Evolutionary conservation across 2,329 filamentous ascomycete genomes (phyloP).

Genomic region (Fusarium circinatum): DNA sequence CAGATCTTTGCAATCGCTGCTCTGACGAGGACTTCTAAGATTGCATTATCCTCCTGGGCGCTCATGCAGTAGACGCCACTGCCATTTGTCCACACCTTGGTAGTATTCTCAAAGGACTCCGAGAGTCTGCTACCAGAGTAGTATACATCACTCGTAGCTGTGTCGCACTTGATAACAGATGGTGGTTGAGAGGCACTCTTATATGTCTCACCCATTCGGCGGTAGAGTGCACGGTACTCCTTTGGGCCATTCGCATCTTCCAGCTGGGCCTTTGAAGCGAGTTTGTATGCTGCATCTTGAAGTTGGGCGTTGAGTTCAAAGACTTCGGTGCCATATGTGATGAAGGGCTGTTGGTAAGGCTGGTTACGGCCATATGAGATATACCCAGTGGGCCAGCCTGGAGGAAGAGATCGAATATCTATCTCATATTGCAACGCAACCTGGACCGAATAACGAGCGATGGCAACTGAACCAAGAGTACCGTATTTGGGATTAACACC

Average conservation of each 20-base stretch:
- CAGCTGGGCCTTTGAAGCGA: constrained; percentile 63
- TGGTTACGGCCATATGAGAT: constrained; percentile 68
- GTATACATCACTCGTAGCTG: constrained; percentile 77
- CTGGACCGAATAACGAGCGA: constrained; percentile 76
- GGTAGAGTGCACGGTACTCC: constrained; percentile 66
- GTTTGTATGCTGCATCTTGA: constrained; percentile 60
- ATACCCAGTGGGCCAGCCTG: constrained; percentile 74
- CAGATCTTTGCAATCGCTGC: constrained; percentile 65
- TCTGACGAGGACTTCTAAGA: constrained; percentile 72
- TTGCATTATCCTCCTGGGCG: constrained; percentile 78
- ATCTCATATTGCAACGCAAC: constrained; percentile 82
- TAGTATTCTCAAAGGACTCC: constrained; percentile 73
- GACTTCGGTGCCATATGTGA: constrained; percentile 75
- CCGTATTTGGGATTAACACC: constrained; percentile 76
- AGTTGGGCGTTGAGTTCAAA: constrained; percentile 72
- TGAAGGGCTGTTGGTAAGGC: constrained; percentile 67
- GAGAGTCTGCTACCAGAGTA: constrained; percentile 70
- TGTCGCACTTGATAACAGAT: constrained; percentile 71
- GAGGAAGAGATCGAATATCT: constrained; percentile 73
- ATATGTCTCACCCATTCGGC: constrained; percentile 52
- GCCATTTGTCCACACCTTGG: constrained; percentile 72
- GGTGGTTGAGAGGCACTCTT: constrained; percentile 59
- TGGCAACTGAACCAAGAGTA: constrained; percentile 73
- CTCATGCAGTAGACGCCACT: constrained; percentile 75
- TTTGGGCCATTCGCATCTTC: constrained; percentile 60